Evolutionary conservation across 768 basidiomycete species (phyloP), one percentile per base, ranked within the genome.

Genomic region (Hysterangium stoloniferum): DNA sequence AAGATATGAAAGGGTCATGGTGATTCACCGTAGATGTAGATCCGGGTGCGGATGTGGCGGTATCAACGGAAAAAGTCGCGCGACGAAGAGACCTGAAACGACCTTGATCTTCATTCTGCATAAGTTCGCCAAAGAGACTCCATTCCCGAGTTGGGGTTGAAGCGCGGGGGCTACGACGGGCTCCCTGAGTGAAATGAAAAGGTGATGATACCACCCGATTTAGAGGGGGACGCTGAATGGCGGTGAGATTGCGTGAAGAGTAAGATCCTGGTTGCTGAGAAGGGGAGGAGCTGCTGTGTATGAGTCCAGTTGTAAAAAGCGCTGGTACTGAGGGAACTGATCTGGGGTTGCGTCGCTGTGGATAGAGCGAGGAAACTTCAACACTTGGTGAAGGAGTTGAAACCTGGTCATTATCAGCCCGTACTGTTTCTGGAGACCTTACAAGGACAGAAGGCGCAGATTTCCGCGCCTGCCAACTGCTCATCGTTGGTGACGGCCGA

Each of bases 121-220:
- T 84, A 34, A 84, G 62, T 60, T 86, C 81, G 6, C 74, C 78
- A 56, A 86, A 86, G 4, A 86, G 64, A 0, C 81, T 68, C 85
- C 85, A 86, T 66, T 74, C 63, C 52, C 45, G 35, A 32, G 50
- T 22, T 22, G 28, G 49, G 22, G 22, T 17, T 17, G 47, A 36
- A 37, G 6, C 32, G 13, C 48, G 48, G 3, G 31, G 7, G 20
- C 24, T n/a, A 42, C 17, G 35, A 38, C 35, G 48, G 17, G 41
- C 15, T 34, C 17, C n/a, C 24, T 15, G 41, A 6, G 45, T 35
- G 34, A 27, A 35, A 20, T 32, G 45, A 28, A 48, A 7, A 20
- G 49, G 25, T 1, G 49, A 40, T 15, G 49, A 51, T 7, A 24
- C 15, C 8, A 31, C 24, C 29, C 49, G 38, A 43, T 42, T 29